Evolutionary conservation across 2,329 filamentous ascomycete species (phyloP).

Genomic region (Neurospora crassa): DNA sequence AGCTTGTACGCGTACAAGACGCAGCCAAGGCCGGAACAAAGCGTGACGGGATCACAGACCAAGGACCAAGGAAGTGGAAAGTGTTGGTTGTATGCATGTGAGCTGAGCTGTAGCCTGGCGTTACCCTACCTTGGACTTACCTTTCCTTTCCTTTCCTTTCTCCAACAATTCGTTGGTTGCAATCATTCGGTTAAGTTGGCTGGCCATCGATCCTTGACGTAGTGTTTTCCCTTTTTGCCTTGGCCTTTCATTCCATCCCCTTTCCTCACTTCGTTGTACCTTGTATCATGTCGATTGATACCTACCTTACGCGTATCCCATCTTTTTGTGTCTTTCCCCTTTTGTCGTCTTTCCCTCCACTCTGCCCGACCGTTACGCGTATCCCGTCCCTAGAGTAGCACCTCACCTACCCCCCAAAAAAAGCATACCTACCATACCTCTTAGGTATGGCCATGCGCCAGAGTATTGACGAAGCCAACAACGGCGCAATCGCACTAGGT

Average conservation of each 20-base stretch:
- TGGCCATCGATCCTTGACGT: neutral
- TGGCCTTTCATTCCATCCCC: neutral
- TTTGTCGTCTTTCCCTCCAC: neutral
- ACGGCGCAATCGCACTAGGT: neutral
- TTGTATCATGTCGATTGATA: neutral
- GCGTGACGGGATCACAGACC: neutral
- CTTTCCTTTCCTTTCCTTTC: neutral
- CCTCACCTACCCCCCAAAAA: neutral
- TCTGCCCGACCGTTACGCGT: neutral
- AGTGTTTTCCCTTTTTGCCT: neutral
- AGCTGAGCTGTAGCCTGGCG: neutral
- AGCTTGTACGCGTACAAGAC: neutral
- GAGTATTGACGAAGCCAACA: neutral
- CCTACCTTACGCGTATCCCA: neutral
- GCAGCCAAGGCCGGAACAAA: neutral
- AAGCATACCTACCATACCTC: neutral
- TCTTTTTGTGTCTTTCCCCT: neutral
- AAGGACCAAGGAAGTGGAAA: neutral
- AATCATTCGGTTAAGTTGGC: neutral
- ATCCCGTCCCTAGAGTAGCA: neutral
- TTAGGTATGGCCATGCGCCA: neutral
- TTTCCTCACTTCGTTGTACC: neutral
- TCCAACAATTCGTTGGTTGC: neutral
- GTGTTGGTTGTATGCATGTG: too few relatives aligned
- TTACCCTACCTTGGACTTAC: neutral